Evolutionary conservation across 179 eudicot species (phyloP).

Genomic region (Corrigiola litoralis): DNA sequence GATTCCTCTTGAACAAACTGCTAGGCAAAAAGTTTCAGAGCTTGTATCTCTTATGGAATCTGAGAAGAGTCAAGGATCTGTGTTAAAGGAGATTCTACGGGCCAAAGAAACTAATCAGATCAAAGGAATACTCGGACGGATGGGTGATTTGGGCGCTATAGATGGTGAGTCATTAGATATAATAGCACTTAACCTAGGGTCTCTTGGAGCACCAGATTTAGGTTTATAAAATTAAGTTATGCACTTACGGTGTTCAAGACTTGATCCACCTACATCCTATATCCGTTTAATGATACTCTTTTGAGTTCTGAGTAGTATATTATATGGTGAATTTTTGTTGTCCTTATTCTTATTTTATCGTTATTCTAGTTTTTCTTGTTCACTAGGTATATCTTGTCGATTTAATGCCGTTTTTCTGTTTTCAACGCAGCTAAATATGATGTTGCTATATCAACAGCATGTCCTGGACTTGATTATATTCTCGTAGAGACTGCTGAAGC

Average conservation of each 20-base stretch:
- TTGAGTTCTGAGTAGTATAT: too few species aligned
- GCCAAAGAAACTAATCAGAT: conserved; percentile 74
- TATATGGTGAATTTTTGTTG: background rate
- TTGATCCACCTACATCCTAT: too few species aligned
- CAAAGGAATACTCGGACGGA: conserved; percentile 81
- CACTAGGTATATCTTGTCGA: background rate
- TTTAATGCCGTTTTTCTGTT: conserved; percentile 12
- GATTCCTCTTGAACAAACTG: conserved; percentile 77
- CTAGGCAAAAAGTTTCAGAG: conserved; percentile 86
- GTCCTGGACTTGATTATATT: conserved; percentile 91
- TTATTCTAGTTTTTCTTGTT: background rate
- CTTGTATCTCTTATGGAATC: conserved; percentile 62
- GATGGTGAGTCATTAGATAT: conserved; percentile 53
- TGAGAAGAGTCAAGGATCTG: conserved; percentile 92
- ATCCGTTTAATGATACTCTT: too few species aligned
- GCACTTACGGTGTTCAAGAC: too few species aligned
- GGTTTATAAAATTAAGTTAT: too few species aligned
- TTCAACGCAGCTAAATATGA: conserved; percentile 76
- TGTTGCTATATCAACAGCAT: conserved; percentile 93
- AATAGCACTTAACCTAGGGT: too few species aligned
- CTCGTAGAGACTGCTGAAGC: conserved; percentile 90
- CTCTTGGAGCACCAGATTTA: too few species aligned
- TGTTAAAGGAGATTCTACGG: conserved; percentile 74
- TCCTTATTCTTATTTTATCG: background rate
- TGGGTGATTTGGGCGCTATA: conserved; percentile 97